Evolutionary conservation across 2,329 filamentous ascomycete genomes (phyloP).

Genomic region (Pseudogymnoascus sp.): DNA sequence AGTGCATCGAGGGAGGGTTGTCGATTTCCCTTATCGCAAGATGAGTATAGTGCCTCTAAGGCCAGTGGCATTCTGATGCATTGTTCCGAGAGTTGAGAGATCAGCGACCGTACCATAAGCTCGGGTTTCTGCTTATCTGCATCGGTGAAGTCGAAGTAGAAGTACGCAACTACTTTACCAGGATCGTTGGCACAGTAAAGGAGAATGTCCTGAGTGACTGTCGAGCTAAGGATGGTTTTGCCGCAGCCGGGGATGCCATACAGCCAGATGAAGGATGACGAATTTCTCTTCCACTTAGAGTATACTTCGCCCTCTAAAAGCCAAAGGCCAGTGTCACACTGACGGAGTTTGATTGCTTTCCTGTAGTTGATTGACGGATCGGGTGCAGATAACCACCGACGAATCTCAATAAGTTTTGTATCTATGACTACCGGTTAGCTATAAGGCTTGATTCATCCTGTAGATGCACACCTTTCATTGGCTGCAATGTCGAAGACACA

Average conservation of each 20-base stretch:
- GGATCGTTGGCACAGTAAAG: not conserved
- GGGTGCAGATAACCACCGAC: constrained; percentile 29
- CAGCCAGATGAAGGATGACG: constrained; percentile 31
- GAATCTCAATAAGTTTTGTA: constrained; percentile 13
- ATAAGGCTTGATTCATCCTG: not conserved
- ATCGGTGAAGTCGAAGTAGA: constrained; percentile 36
- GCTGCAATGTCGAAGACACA: constrained; percentile 10
- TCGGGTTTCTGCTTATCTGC: constrained; percentile 29
- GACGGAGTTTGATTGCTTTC: constrained; percentile 26
- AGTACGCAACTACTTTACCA: constrained; percentile 22
- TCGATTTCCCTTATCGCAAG: constrained; percentile 19
- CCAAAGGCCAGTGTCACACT: constrained; percentile 31
- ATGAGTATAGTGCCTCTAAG: constrained; percentile 25
- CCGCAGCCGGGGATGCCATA: constrained; percentile 36
- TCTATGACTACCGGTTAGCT: not conserved
- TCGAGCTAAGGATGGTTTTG: constrained; percentile 35
- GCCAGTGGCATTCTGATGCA: constrained; percentile 13
- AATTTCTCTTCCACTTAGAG: constrained; percentile 26
- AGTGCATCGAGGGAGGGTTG: constrained; percentile 24
- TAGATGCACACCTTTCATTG: constrained; percentile 1
- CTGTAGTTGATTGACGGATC: constrained; percentile 32
- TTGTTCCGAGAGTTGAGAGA: constrained; percentile 30
- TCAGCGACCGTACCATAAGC: constrained; percentile 31
- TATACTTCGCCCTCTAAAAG: constrained; percentile 27
- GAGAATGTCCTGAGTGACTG: constrained; percentile 25